A percentile compares a stretch with the other conserved stretches of the same genome.
Conservation (phyloP, 345 rosid species). For the Gynandropsis gynandra region DNA sequence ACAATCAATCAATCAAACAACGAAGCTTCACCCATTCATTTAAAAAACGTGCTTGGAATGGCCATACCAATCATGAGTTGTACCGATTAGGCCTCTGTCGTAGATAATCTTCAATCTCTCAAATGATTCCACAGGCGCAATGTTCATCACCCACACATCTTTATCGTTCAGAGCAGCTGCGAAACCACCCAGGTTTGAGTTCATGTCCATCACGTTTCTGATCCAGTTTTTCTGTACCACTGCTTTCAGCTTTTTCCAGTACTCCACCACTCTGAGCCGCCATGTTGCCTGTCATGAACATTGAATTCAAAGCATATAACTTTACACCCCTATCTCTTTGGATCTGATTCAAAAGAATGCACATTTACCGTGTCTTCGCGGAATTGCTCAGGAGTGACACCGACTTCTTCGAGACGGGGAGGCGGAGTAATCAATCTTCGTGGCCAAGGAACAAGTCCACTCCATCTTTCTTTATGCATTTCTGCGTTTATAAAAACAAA, state of each 20-base stretch:
- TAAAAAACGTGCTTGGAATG: too few species aligned
- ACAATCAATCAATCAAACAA: too few species aligned
- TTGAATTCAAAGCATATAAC: too few species aligned
- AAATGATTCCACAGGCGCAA: slow-evolving; percentile 61
- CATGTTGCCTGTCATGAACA: slow-evolving; percentile 85
- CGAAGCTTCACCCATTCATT: too few species aligned
- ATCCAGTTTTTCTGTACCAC: slow-evolving; percentile 62
- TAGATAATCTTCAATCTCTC: slow-evolving; percentile 73
- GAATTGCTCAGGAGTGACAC: slow-evolving; percentile 58
- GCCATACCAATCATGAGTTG: slow-evolving; percentile 88
- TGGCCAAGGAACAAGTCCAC: slow-evolving; percentile 89
- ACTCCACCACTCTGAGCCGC: slow-evolving; percentile 73
- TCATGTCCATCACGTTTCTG: slow-evolving; percentile 98
- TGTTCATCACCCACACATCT: slow-evolving; percentile 97
- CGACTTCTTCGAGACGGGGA: slow-evolving; percentile 80
- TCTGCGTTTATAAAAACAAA: slow-evolving; percentile 28
- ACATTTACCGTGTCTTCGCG: slow-evolving; percentile 62
- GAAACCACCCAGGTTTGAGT: slow-evolving; percentile 85
- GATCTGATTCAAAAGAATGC: background rate
- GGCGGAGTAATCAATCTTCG: slow-evolving; percentile 62
- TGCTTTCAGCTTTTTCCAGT: slow-evolving; percentile 87
- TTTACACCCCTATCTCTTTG: too few species aligned
- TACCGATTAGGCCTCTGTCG: slow-evolving; percentile 94
- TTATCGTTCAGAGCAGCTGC: slow-evolving; percentile 74
- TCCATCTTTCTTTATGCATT: slow-evolving; percentile 76